phyloP scores from a whole-genome alignment of 441 rosid genomes.

The Aleurites moluccanus region DNA sequence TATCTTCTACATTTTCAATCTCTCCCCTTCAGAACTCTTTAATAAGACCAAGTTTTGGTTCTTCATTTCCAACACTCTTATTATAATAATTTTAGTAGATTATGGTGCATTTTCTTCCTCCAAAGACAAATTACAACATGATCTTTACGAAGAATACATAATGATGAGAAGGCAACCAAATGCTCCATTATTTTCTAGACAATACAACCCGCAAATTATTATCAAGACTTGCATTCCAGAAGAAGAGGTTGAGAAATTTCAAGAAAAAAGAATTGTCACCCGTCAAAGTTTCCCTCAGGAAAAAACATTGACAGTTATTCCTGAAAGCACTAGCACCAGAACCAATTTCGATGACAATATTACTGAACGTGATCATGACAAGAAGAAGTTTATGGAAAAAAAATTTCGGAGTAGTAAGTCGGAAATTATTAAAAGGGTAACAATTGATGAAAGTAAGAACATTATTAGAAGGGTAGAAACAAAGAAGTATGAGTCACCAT shows the following conservation, averaged over 20 bases:
- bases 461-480: constrained; percentile 24
- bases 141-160: constrained; percentile 33
- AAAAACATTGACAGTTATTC: not conserved
- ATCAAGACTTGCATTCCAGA: constrained; percentile 16
- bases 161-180: constrained; percentile 30
- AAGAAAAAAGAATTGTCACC: constrained; percentile 1
- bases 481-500: not conserved
- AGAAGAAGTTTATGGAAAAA: constrained; percentile 10
- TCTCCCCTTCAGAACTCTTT: constrained; percentile 51
- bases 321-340: not conserved
- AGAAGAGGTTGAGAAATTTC: constrained; percentile 4
- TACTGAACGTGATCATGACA: constrained; percentile 4
- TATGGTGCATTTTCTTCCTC: constrained; percentile 50
- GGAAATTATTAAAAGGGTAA: constrained; percentile 33
- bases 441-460: constrained; percentile 33
- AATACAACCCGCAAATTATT: constrained; percentile 12
- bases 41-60: constrained; percentile 55
- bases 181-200: constrained; percentile 6
- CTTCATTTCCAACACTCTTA: constrained; percentile 61
- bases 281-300: constrained; percentile 6
- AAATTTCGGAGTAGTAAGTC: constrained; percentile 30
- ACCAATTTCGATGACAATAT: not conserved
- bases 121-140: constrained; percentile 23
- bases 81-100: constrained; percentile 57
- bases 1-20: constrained; percentile 44